A percentile compares a stretch with the other conserved stretches of the same genome.
Evolutionary conservation across 2,329 filamentous ascomycete species (phyloP).

Genomic region (Scolecobasidium constrictum): DNA sequence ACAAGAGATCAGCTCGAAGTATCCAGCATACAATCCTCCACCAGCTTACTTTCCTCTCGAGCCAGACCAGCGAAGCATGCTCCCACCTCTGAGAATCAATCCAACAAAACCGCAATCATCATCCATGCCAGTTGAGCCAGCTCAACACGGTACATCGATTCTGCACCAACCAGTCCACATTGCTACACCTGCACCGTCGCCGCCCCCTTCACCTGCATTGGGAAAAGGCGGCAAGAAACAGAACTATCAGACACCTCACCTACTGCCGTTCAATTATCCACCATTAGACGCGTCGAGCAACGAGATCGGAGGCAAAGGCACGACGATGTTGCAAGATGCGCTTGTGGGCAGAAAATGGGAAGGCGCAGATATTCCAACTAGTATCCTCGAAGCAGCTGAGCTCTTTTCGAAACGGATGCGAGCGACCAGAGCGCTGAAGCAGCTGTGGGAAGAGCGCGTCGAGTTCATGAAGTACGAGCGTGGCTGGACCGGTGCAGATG

Average conservation of each 20-base stretch:
- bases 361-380: slow-evolving; percentile 86
- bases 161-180: slow-evolving; percentile 95
- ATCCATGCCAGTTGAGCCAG: slow-evolving; percentile 45
- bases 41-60: slow-evolving; percentile 74
- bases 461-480: slow-evolving; percentile 84
- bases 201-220: slow-evolving; percentile 80
- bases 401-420: slow-evolving; percentile 83
- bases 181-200: slow-evolving; percentile 92
- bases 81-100: slow-evolving; percentile 74
- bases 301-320: slow-evolving; percentile 79
- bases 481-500: slow-evolving; percentile 59
- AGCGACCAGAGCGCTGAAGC: slow-evolving; percentile 82
- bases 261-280: slow-evolving; percentile 96
- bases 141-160: slow-evolving; percentile 56
- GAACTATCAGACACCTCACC: slow-evolving; percentile 98
- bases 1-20: slow-evolving; percentile 95
- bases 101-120: slow-evolving; percentile 38
- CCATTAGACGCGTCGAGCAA: slow-evolving; percentile 84
- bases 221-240: slow-evolving; percentile 97
- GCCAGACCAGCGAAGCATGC: slow-evolving; percentile 78
- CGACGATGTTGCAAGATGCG: slow-evolving; percentile 65
- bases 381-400: slow-evolving; percentile 88
- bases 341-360: slow-evolving; percentile 81
- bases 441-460: slow-evolving; percentile 91
- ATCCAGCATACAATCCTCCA: slow-evolving; percentile 89